phyloP scores from a whole-genome alignment of 371 early-diverging fungal genomes.

The Basidiobolus meristosporus region DNA sequence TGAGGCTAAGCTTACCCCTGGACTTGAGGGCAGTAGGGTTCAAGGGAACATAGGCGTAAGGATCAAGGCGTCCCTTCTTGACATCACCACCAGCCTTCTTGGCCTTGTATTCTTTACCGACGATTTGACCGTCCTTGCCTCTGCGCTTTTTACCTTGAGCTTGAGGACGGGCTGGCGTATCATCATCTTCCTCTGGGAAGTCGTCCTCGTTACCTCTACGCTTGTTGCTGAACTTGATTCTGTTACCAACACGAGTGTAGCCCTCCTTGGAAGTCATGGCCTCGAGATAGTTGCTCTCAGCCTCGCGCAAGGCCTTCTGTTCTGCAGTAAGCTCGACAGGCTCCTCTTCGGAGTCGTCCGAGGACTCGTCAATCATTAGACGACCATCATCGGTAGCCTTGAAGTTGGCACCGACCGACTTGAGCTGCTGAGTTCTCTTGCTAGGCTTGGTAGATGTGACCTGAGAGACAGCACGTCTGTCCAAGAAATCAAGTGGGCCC shows the following conservation, averaged over 20 bases:
- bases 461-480: conserved; percentile 60
- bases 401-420: conserved; percentile 28
- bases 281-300: conserved; percentile 68
- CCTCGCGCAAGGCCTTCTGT: conserved; percentile 20
- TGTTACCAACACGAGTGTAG: conserved; percentile 63
- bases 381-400: conserved; percentile 52
- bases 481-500: conserved; percentile 82
- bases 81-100: conserved; percentile 88
- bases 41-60: conserved; percentile 90
- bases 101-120: conserved; percentile 32
- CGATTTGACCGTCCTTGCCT: conserved; percentile 8
- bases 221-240: conserved; percentile 75
- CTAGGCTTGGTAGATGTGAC: conserved; percentile 21
- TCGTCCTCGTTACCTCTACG: conserved; percentile 23
- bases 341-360: conserved; percentile 9
- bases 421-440: conserved; percentile 9
- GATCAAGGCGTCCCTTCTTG: conserved; percentile 76
- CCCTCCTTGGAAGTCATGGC: conserved; percentile 62
- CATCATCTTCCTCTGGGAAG: conserved; percentile 27
- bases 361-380: conserved; percentile 55
- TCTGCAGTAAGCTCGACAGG: conserved; percentile 14
- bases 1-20: too few species aligned
- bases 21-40: conserved; percentile 3
- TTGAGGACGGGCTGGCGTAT: conserved; percentile 10
- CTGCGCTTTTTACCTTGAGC: conserved; percentile 9